A percentile compares a stretch with the other conserved stretches of the same genome.
Evolutionary conservation across 2,329 filamentous ascomycete species (phyloP).

Genomic region (Curvularia spicifera): DNA sequence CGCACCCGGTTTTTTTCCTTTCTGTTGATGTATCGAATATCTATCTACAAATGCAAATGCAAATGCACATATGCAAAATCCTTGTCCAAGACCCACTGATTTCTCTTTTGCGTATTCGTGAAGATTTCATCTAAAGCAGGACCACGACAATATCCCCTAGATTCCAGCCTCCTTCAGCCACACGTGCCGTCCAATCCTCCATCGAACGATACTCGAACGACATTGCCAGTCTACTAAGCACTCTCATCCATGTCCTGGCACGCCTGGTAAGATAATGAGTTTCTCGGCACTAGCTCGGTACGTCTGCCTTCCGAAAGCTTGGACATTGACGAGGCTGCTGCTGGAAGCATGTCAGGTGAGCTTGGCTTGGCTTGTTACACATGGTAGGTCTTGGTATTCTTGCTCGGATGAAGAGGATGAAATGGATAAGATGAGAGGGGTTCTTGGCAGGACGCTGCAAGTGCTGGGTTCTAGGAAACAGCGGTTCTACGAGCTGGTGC

Average conservation of each 20-base stretch:
- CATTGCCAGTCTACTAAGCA: not conserved
- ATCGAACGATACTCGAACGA: constrained; percentile 13
- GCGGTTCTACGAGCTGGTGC: not conserved
- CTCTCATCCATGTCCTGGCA: not conserved
- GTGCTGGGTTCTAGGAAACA: not conserved
- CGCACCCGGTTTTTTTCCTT: constrained; percentile 8
- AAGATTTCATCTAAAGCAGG: no score
- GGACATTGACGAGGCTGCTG: not conserved
- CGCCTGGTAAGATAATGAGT: not conserved
- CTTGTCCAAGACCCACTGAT: not conserved
- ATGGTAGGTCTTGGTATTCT: not conserved
- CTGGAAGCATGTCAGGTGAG: not conserved
- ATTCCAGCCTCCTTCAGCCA: not conserved
- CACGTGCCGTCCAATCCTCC: not conserved
- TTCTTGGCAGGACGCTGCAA: not conserved
- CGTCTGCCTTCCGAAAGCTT: not conserved
- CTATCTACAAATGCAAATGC: not conserved
- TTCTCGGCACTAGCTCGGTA: not conserved
- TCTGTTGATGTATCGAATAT: not conserved
- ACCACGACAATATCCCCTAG: not conserved
- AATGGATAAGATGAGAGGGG: not conserved
- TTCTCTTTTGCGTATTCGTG: not conserved
- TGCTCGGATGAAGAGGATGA: not conserved
- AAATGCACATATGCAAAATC: not conserved
- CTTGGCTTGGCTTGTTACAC: not conserved